Conservation (phyloP, 768 basidiomycete genomes). For the Boletales sp. region DNA sequence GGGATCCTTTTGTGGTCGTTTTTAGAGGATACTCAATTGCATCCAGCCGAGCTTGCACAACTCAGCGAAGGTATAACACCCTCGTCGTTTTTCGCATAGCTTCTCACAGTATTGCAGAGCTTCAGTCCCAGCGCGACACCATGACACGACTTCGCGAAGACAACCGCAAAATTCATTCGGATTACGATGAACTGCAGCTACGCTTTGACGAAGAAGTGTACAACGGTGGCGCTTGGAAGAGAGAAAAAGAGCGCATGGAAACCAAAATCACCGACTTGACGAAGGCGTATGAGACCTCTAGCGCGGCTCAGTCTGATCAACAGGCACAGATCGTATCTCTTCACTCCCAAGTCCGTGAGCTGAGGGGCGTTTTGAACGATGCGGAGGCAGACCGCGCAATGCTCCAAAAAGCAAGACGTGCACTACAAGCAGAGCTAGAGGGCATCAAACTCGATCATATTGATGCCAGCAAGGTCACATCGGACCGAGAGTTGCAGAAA, state of each 20-base stretch:
- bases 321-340: constrained; percentile 80
- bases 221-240: constrained; percentile 77
- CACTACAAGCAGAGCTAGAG: constrained; percentile 76
- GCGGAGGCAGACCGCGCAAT: constrained; percentile 78
- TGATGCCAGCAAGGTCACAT: constrained; percentile 65
- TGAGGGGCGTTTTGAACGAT: constrained; percentile 77
- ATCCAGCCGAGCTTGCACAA: constrained; percentile 68
- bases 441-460: constrained; percentile 73
- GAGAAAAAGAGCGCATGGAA: constrained; percentile 84
- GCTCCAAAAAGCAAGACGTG: constrained; percentile 77
- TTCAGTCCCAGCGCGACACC: constrained; percentile 73
- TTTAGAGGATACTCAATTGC: constrained; percentile 4
- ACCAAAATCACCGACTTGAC: constrained; percentile 75
- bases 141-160: constrained; percentile 78
- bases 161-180: constrained; percentile 71
- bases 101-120: constrained; percentile 41
- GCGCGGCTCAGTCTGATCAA: constrained; percentile 71
- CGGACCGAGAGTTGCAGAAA: constrained; percentile 71
- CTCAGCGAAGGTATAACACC: constrained; percentile 63
- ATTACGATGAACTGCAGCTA: constrained; percentile 71
- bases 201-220: constrained; percentile 76
- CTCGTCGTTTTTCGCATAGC: neutral
- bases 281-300: constrained; percentile 72
- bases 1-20: constrained; percentile 1
- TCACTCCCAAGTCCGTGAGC: constrained; percentile 82